Evolutionary conservation across 495 filamentous ascomycete species (phyloP).

Genomic region (Daldinia vernicosa): DNA sequence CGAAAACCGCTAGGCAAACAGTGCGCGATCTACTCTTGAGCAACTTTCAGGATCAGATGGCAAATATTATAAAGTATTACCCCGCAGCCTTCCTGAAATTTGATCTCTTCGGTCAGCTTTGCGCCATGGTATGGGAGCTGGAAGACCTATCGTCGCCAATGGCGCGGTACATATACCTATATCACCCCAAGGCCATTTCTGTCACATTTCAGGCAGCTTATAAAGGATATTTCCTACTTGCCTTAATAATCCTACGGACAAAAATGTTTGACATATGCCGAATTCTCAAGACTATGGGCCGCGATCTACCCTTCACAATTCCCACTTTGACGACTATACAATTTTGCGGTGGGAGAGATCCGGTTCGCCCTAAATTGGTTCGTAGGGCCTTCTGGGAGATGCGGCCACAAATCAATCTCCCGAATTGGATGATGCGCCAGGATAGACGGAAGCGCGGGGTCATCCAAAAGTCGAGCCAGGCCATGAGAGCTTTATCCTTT

Average conservation of each 20-base stretch:
- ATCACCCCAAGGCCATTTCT: neutral
- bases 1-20: neutral
- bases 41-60: slow-evolving; percentile 4
- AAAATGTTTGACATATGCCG: neutral
- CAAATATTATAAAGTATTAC: neutral
- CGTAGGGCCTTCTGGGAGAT: neutral
- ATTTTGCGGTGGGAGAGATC: neutral
- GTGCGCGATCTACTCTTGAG: neutral
- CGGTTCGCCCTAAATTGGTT: neutral
- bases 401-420: neutral
- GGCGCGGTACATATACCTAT: neutral
- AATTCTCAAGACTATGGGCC: neutral
- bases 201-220: neutral
- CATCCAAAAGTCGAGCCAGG: neutral
- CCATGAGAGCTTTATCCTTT: neutral
- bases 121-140: neutral
- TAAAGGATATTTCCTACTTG: neutral
- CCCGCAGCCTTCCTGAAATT: neutral
- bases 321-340: neutral
- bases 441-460: too few species aligned
- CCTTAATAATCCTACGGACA: neutral
- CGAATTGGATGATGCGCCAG: too few species aligned
- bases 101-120: neutral
- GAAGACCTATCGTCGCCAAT: neutral
- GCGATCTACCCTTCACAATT: too few species aligned